Evolutionary conservation across 495 filamentous ascomycete species (phyloP), one percentile per base, ranked within the genome.

Genomic region (Aspergillus coremiiformis): DNA sequence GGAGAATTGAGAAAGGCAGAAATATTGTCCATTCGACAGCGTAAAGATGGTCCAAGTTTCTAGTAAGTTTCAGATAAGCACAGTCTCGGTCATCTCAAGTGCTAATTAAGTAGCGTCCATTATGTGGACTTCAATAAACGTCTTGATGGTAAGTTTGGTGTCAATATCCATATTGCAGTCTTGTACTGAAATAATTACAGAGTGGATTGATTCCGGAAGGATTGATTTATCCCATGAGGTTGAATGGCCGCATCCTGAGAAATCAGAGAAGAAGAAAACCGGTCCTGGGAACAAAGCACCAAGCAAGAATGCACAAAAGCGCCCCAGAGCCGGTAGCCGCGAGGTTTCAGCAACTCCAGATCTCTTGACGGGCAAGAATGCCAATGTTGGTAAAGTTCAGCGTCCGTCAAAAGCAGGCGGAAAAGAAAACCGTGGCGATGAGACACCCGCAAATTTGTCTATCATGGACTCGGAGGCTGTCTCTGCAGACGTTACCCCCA

Each of bases 101-200:
- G 49, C 63, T 72, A 49, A 67, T 42, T 39, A 20, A 24, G 26
- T 47, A 83, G 79, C 64, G 92, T 95, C 59, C 95, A 98, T 67
- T 98, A 97, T 69, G 89, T 96, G 52, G 94, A 96, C 57, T 98
- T 96, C 81, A 98, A 98, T 74, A 98, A 98, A 64, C 93, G 93
- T 74, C 79, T 98, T 15, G 93, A 98, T 68, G 79, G 77, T 80
- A 64, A 44, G 59, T 54, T 12, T 19, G 5, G 7, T 21, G 4
- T 7, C 5, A 11, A 15, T 7, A 22, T 32, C 4, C 6, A n/a
- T 1, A 7, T 7, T 20, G 26, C 10, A 14, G 3, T 15, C 21
- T 7, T 19, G 44, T 59, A 17, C 59, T 70, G 21, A 71, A 47
- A 48, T 29, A 11, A n/a, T 37, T n/a, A 0, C 30, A 81, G 92